These are phyloP conservation scores for Thalassiosira ordinaria DNA, from an alignment of 352 stramenopile genomes.

Conservation along the genomic window DNA sequence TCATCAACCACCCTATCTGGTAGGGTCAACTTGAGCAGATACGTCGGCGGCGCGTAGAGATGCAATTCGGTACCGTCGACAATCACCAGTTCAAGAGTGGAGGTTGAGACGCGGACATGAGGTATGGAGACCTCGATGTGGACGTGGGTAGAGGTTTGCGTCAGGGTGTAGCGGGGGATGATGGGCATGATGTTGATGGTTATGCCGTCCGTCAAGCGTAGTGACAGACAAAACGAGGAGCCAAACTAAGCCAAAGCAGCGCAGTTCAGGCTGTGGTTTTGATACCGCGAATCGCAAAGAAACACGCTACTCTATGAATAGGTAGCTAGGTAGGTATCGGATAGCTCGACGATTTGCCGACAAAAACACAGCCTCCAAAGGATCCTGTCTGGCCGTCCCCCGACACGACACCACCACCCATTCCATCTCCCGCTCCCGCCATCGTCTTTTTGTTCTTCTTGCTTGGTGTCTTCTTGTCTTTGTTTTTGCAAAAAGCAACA, in stretches of 20 bases:
- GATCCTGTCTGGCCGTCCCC: neutral
- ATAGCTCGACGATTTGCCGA: too few species aligned
- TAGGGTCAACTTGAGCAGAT: constrained; percentile 96
- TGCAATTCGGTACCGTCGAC: constrained; percentile 74
- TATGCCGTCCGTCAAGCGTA: too few species aligned
- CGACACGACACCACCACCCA: too few species aligned
- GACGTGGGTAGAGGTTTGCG: constrained; percentile 76
- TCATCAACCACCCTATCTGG: constrained; percentile 68
- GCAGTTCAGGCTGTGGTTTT: neutral
- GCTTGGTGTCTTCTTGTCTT: too few species aligned
- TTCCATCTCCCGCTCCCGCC: neutral
- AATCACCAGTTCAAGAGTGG: constrained; percentile 83
- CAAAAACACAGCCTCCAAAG: too few species aligned
- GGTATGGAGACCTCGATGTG: constrained; percentile 81
- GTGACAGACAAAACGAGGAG: too few species aligned
- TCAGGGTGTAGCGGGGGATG: constrained; percentile 81
- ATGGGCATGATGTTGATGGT: constrained; percentile 72
- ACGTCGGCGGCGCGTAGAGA: constrained; percentile 94
- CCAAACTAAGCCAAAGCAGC: too few species aligned
- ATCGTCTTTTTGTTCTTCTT: too few species aligned
- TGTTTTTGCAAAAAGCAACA: too few species aligned
- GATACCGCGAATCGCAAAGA: too few species aligned
- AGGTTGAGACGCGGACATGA: constrained; percentile 80
- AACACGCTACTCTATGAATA: too few species aligned
- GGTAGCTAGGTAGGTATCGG: too few species aligned